Base-by-base conservation (phyloP, 768 basidiomycete species). In the Lactarius sp. region DNA sequence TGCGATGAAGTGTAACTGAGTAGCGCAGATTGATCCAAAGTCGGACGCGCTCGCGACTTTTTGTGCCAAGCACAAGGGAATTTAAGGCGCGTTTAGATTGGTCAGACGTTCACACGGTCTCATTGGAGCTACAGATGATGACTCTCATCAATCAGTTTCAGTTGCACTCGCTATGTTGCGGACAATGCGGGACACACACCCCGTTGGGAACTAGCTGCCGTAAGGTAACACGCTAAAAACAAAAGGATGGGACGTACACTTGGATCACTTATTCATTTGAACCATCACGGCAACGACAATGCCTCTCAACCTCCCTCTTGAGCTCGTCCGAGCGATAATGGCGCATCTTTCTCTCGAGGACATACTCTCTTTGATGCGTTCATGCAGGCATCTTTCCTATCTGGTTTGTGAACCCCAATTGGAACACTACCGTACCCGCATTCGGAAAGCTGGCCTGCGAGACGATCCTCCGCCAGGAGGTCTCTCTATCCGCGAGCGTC, bases 31-130 rank as follows among this genome's bases (percentile, higher is more conserved):
- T 9, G 46, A 10, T 41, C 16, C 13, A 7, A 33, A 42, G 27
- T 2, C 2, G 18, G 41, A 46, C 31, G 55, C 31, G 31, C 22
- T 12, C n/a, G 54, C 36, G 37, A 54, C 34, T 31, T 42, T 41
- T 13, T 41, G 39, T 4, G 9, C 20, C 27, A 49, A 8, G 20
- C n/a, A 22, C 20, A 12, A 14, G 18, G 18, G 22, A 10, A 41
- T 13, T 13, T 5, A 4, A 14, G 44, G 31, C 46, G 46, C 42
- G n/a, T 46, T 54, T 37, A 9, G 14, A n/a, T 62, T 62, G 3
- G 46, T 64, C 57, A 64, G 22, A 33, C 31, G 6, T 64, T 64
- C 62, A 16, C 62, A 64, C 62, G 54, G 39, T 6, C 46, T 20
- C 56, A 56, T 46, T 33, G 54, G 22, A 2, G 39, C 9, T 5